These are phyloP conservation scores for Russula olivacea DNA, from an alignment of 768 basidiomycete species.

Conservation along the genomic window DNA sequence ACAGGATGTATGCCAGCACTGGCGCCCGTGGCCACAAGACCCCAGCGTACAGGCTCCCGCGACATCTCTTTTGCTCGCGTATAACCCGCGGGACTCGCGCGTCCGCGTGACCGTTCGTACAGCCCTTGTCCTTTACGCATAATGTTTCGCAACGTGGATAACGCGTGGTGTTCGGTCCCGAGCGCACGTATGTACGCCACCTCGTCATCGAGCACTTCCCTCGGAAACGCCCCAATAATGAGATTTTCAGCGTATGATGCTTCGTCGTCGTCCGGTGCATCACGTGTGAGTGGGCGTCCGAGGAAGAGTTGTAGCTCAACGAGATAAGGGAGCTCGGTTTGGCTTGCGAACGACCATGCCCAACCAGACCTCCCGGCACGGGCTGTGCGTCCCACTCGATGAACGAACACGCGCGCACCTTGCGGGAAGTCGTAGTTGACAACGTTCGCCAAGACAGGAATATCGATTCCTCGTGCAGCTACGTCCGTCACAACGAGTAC, in stretches of 20 bases:
- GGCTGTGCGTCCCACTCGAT: slow-evolving; percentile 95
- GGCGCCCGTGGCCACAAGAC: slow-evolving; percentile 57
- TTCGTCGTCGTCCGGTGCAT: slow-evolving; percentile 47
- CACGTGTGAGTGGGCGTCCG: slow-evolving; percentile 62
- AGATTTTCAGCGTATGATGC: slow-evolving; percentile 60
- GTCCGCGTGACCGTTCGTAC: slow-evolving; percentile 92
- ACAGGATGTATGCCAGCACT: slow-evolving; percentile 60
- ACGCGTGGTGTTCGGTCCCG: slow-evolving; percentile 55
- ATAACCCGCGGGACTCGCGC: slow-evolving; percentile 81
- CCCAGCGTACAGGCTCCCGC: slow-evolving; percentile 61
- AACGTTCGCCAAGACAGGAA: slow-evolving; percentile 93
- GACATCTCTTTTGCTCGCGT: slow-evolving; percentile 84
- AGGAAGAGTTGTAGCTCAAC: slow-evolving; percentile 92
- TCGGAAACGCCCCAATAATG: slow-evolving; percentile 76
- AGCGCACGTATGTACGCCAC: slow-evolving; percentile 70
- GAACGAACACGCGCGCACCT: slow-evolving; percentile 88
- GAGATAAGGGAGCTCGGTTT: slow-evolving; percentile 81
- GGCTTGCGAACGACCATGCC: slow-evolving; percentile 93
- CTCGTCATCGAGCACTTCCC: slow-evolving; percentile 75
- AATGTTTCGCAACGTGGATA: slow-evolving; percentile 66
- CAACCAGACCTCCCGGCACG: slow-evolving; percentile 91
- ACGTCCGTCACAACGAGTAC: slow-evolving; percentile 97
- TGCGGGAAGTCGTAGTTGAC: slow-evolving; percentile 98
- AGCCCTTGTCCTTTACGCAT: slow-evolving; percentile 86
- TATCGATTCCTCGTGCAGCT: slow-evolving; percentile 96